Evolutionary conservation across 176 grass and related monocot species (phyloP).

Genomic region (Carex cristatella): DNA sequence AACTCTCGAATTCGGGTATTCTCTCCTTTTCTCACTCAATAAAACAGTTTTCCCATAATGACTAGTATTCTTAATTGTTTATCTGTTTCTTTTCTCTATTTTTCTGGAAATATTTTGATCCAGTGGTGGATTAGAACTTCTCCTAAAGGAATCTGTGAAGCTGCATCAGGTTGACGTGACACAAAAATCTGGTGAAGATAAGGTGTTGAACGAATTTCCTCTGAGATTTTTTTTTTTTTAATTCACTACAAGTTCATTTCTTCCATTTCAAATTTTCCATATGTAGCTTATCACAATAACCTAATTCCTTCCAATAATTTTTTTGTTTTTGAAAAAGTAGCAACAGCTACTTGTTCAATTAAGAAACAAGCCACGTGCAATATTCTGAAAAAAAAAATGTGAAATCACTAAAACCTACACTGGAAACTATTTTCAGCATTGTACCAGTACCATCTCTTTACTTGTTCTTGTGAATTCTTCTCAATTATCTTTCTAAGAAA

Average conservation of each 20-base stretch:
- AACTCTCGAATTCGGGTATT: slow-evolving; percentile 81
- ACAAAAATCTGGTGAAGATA: slow-evolving; percentile 31
- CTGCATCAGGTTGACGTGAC: slow-evolving; percentile 64
- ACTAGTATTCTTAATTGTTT: neutral
- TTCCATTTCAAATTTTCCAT: neutral
- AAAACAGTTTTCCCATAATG: neutral
- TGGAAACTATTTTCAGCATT: no score
- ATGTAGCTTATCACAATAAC: neutral
- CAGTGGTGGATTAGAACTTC: slow-evolving; percentile 82
- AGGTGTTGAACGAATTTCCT: slow-evolving; percentile 30
- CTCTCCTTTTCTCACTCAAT: neutral
- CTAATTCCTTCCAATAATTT: neutral
- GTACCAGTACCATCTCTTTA: no score
- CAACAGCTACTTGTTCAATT: no score
- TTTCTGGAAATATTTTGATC: slow-evolving; percentile 19
- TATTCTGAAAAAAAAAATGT: no score
- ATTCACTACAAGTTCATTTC: neutral
- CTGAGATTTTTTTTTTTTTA: no score
- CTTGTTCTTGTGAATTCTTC: neutral
- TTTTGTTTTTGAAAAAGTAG: no score
- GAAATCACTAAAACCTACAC: no score
- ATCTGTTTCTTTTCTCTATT: neutral
- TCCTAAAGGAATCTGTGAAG: slow-evolving; percentile 66
- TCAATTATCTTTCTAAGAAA: neutral
- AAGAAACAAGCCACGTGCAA: no score